Conservation (phyloP, 768 basidiomycete genomes). For the Amanita brunnescens region DNA sequence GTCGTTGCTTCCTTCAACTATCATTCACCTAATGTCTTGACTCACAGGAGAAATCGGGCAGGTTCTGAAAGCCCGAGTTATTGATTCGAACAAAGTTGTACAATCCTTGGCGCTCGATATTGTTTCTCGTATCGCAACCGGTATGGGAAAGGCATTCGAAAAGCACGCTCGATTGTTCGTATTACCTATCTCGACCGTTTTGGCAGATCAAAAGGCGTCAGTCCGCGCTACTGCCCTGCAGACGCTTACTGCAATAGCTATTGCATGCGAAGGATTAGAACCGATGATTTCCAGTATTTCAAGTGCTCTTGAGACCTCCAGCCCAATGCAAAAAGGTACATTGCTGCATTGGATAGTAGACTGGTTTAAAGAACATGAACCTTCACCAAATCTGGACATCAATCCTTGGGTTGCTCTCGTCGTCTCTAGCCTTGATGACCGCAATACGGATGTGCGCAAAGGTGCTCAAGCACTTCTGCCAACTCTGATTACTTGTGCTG, state of each 20-base stretch:
- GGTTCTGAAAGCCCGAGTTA: constrained; percentile 79
- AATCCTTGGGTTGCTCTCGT: constrained; percentile 54
- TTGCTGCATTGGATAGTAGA: constrained; percentile 74
- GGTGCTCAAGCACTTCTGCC: constrained; percentile 80
- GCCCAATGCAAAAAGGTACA: constrained; percentile 80
- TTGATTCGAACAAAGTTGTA: constrained; percentile 91
- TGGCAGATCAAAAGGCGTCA: constrained; percentile 89
- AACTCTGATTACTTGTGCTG: constrained; percentile 59
- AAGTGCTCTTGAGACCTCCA: constrained; percentile 74
- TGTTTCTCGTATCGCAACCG: constrained; percentile 79
- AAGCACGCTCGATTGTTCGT: constrained; percentile 76
- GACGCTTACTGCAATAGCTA: constrained; percentile 75
- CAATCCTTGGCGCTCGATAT: constrained; percentile 87
- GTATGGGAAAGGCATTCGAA: constrained; percentile 95
- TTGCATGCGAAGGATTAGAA: constrained; percentile 79
- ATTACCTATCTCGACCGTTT: constrained; percentile 68
- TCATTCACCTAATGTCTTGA: not conserved
- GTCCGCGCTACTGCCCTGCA: constrained; percentile 72
- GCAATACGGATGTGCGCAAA: constrained; percentile 87
- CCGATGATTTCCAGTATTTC: constrained; percentile 71
- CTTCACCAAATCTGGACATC: constrained; percentile 54
- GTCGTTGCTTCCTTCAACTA: constrained; percentile 2
- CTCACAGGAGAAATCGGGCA: constrained; percentile 78
- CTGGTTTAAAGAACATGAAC: constrained; percentile 62
- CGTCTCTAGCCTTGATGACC: constrained; percentile 81